Conservation (phyloP, 345 rosid species). For the Eucalyptus regnans region DNA sequence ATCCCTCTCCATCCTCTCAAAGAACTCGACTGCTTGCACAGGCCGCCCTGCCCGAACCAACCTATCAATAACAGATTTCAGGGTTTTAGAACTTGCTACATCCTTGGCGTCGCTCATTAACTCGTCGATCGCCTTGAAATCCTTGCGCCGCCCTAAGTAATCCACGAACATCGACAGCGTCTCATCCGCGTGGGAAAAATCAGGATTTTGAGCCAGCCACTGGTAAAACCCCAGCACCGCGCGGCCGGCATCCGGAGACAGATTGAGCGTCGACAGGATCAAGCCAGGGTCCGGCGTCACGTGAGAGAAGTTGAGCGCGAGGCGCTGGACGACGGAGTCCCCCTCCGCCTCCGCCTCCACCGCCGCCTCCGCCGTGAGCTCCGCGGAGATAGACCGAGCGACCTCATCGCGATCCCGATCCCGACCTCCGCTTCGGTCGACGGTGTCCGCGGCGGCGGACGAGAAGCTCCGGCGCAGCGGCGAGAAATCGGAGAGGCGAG, state of each 20-base stretch:
- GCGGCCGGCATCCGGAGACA: conserved; percentile 79
- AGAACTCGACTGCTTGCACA: conserved; percentile 48
- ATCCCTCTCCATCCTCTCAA: conserved; percentile 73
- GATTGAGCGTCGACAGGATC: conserved; percentile 47
- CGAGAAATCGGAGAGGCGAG: conserved; percentile 4
- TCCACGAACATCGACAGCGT: conserved; percentile 63
- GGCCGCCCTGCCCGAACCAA: conserved; percentile 73
- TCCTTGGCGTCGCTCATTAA: conserved; percentile 36
- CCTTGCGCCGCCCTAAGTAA: conserved; percentile 85
- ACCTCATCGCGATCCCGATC: conserved; percentile 13
- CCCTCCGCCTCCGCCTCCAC: conserved; percentile 1
- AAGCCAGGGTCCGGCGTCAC: conserved; percentile 43
- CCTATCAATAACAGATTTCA: conserved; percentile 55
- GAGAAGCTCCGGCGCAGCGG: conserved; percentile 18
- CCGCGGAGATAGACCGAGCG: conserved; percentile 58
- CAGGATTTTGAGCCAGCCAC: conserved; percentile 38
- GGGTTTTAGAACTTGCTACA: conserved; percentile 37
- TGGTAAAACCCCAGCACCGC: conserved; percentile 53
- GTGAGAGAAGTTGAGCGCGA: conserved; percentile 74
- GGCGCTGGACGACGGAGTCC: conserved; percentile 46
- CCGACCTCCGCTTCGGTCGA: background rate
- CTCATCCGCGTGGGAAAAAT: conserved; percentile 60
- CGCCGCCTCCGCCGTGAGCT: conserved; percentile 33
- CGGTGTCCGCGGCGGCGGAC: conserved; percentile 12
- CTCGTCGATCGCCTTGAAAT: conserved; percentile 74